Percentiles rank a stretch among this genome's conserved stretches.
Evolutionary conservation across 1,139 yeast genomes (phyloP).

Genomic region (Pichia kudriavzevii): DNA sequence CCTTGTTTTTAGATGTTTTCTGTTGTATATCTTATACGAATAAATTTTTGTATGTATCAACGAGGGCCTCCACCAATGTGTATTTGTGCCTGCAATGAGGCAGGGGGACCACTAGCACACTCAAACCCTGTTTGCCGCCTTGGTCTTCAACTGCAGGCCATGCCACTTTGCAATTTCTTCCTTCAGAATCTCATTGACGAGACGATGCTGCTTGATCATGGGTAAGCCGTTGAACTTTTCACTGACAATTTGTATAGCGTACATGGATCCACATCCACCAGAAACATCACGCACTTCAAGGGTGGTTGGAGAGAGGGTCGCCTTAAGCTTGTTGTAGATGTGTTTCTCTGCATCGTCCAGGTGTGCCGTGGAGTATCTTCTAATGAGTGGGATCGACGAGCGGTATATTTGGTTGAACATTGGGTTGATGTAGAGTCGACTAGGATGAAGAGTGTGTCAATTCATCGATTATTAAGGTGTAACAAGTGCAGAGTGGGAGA

Average conservation of each 20-base stretch:
- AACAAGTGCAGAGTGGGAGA: too few species aligned
- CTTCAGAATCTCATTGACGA: slow-evolving; percentile 73
- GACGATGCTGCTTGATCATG: slow-evolving; percentile 84
- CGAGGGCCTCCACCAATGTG: too few species aligned
- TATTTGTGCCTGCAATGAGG: too few species aligned
- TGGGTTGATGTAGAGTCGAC: too few species aligned
- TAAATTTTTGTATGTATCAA: too few species aligned
- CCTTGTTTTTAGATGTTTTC: too few species aligned
- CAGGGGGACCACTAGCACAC: too few species aligned
- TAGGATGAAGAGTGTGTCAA: too few species aligned
- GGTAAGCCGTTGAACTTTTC: slow-evolving; percentile 67
- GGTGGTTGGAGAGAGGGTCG: slow-evolving; percentile 49
- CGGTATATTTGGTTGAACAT: too few species aligned
- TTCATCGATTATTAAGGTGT: too few species aligned
- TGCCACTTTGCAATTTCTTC: slow-evolving; percentile 93
- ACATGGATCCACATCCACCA: slow-evolving; percentile 99
- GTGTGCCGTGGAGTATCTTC: slow-evolving; percentile 2
- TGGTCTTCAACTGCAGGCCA: slow-evolving; percentile 81
- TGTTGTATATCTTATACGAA: too few species aligned
- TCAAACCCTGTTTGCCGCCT: slow-evolving; percentile 35
- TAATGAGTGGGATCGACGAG: background rate
- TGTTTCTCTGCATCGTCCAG: slow-evolving; percentile 62
- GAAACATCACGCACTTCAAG: slow-evolving; percentile 74
- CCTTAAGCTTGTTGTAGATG: slow-evolving; percentile 48
- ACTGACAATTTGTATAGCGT: slow-evolving; percentile 75